These are phyloP conservation scores for Amphirosellinia nigrospora DNA, from an alignment of 495 filamentous ascomycete genomes.

Conservation along the genomic window DNA sequence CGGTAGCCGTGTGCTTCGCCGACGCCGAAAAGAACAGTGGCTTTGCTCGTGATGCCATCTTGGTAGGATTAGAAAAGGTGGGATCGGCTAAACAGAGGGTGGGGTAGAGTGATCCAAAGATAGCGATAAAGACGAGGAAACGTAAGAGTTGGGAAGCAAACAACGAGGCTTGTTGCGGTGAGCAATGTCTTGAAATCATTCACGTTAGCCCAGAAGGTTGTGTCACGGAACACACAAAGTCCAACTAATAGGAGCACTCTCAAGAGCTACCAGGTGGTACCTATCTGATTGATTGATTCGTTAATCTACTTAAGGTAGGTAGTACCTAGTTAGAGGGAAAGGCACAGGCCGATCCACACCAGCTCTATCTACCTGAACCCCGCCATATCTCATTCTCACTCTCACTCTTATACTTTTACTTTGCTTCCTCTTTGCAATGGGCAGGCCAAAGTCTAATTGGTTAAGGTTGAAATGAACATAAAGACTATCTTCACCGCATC, in stretches of 20 bases:
- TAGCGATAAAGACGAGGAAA: slow-evolving; percentile 15
- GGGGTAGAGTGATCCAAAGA: slow-evolving; percentile 6
- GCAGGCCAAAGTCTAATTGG: background rate
- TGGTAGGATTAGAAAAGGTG: slow-evolving; percentile 11
- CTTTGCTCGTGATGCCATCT: slow-evolving; percentile 41
- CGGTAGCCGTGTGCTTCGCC: slow-evolving; percentile 88
- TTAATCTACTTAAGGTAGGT: no score
- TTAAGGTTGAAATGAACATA: background rate
- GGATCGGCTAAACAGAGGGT: slow-evolving; percentile 19
- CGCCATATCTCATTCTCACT: background rate
- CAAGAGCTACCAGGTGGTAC: background rate
- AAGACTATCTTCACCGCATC: background rate
- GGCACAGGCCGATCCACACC: background rate
- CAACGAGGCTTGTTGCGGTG: background rate
- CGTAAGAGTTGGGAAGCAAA: slow-evolving; percentile 10
- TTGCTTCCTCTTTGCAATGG: background rate
- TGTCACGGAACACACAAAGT: no score
- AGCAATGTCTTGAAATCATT: slow-evolving; percentile 3
- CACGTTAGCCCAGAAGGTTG: background rate
- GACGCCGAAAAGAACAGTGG: slow-evolving; percentile 82
- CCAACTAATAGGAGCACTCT: no score
- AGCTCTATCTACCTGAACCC: slow-evolving; percentile 6
- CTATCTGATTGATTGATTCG: background rate
- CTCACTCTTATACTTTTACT: background rate
- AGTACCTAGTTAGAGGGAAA: background rate